Base-by-base conservation (phyloP, 345 rosid genomes). In the Corchorus capsularis region DNA sequence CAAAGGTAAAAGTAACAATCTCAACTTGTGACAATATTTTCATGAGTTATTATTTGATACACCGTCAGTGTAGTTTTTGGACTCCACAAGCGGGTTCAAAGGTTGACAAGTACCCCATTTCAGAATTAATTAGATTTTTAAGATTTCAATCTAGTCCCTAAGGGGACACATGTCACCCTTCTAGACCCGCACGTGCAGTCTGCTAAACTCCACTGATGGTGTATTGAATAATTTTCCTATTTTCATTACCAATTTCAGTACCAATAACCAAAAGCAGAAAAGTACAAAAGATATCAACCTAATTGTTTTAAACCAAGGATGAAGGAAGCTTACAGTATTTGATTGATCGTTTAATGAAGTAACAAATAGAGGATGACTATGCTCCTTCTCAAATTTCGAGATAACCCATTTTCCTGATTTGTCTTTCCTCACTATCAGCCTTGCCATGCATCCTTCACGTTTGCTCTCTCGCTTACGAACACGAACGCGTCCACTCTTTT, bases 391-490 rank as follows among this genome's bases (percentile, higher is more conserved):
- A 75, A 88, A 84, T 63, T 81, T 84, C 0, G 83, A 79, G 20
- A 86, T 83, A 32, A 79, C 63, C 84, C 87, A 86, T 65, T 79
- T 76, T 53, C 87, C 89, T 4, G 82, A 34, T 64, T 84, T 88
- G 52, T 84, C 87, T 76, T 68, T 83, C 81, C 79, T 82, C 66
- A 81, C 86, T 32, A 81, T 75, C 49, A 88, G 81, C 83, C 75
- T 81, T 16, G 91, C 91, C 83, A 82, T 84, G 57, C 91, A 84
- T 34, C 91, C 89, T 82, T 81, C 87, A 71, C 86, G 71, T 64
- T 86, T 86, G 75, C 82, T 70, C 16, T 86, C 86, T 60, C 86
- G 83, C 65, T 79, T 79, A 20, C 89, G 86, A 72, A 82, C 76
- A 73, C 83, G 83, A 69, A 78, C 82, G 53, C 72, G 71, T n/a